Conservation (phyloP, 352 stramenopile genomes). For the Nothophytophthora sp. region DNA sequence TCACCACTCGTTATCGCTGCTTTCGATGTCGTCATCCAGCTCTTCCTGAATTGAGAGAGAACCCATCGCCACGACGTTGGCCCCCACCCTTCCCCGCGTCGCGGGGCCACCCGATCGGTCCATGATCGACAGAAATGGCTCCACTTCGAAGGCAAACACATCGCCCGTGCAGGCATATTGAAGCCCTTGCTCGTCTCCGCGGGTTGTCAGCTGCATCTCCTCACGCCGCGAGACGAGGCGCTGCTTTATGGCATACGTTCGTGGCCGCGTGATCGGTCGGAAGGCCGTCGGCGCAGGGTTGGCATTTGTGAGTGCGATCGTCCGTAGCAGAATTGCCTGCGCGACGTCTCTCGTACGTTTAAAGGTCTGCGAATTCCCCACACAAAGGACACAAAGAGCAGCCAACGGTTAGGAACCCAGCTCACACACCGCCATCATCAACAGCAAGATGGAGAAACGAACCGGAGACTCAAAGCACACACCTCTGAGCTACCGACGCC, state of each 20-base stretch:
- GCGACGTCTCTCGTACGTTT: constrained; percentile 55
- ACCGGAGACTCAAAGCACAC: constrained; percentile 2
- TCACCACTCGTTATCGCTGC: constrained; percentile 56
- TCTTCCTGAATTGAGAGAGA: constrained; percentile 18
- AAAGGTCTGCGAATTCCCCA: constrained; percentile 37
- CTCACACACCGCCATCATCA: too few relatives aligned
- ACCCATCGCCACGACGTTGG: constrained; percentile 10
- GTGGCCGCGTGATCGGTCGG: constrained; percentile 64
- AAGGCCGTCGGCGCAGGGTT: constrained; percentile 67
- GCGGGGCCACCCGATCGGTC: constrained; percentile 9
- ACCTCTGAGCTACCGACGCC: constrained; percentile 52
- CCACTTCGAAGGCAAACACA: constrained; percentile 66
- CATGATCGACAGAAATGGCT: constrained; percentile 64
- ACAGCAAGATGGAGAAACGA: too few relatives aligned
- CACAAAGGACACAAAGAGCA: too few relatives aligned
- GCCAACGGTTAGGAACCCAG: too few relatives aligned
- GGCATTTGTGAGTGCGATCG: constrained; percentile 69
- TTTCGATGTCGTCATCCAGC: constrained; percentile 75
- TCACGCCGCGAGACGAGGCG: constrained; percentile 46
- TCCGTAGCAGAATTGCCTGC: constrained; percentile 61
- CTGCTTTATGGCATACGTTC: constrained; percentile 48
- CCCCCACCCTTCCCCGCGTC: not conserved
- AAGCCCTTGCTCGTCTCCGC: constrained; percentile 14
- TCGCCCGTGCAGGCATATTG: constrained; percentile 51
- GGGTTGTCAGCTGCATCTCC: constrained; percentile 30